Base-by-base conservation (phyloP, 202 grass and related monocot genomes). In the Zizania palustris region DNA sequence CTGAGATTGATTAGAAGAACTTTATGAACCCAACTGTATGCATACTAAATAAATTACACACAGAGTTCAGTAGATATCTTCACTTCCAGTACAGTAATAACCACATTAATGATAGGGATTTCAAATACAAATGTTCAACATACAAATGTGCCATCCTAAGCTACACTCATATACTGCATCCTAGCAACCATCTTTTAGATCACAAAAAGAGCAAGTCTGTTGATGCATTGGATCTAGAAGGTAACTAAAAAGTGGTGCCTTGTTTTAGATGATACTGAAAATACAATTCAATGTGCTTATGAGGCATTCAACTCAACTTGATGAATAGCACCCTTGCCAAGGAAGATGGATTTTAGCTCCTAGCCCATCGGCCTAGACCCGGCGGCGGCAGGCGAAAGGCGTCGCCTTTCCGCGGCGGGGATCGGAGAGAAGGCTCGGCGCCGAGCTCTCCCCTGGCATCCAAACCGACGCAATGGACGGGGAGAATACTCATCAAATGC, bases 401-500 rank as follows among this genome's bases (percentile, higher is more conserved):
- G 51, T 34, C 20, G 66, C 22, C 67, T 58, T 45, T 51, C 65
- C 63, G 34, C 54, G 48, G 50, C 28, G 28, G 28, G 16, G 22
- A 44, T 12, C 62, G 39, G 78, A 49, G 46, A 18, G 50, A 53
- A 53, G 50, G 50, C 4, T 53, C 12, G 60, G 76, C 70, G 45
- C 73, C 53, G 9, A 28, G 28, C 28, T 28, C 80, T 74, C 83
- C 69, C 56, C 69, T 75, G 56, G 80, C 80, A 83, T 83, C 69
- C 75, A 88, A 69, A 20, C 78, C 13, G 68, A 74, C 45, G 80
- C 74, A 35, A 70, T 69, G 64, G 20, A 43, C 18, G 58, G 19
- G 46, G 63, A 40, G 63, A 28, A 28, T 88, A 88, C 75, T 88
- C 85, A 88, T 88, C 69, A 83, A 88, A 74, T 66, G 80, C 55